Evolutionary conservation across 768 basidiomycete species (phyloP), one percentile per base, ranked within the genome.

Genomic region (Psilocybe azurescens): DNA sequence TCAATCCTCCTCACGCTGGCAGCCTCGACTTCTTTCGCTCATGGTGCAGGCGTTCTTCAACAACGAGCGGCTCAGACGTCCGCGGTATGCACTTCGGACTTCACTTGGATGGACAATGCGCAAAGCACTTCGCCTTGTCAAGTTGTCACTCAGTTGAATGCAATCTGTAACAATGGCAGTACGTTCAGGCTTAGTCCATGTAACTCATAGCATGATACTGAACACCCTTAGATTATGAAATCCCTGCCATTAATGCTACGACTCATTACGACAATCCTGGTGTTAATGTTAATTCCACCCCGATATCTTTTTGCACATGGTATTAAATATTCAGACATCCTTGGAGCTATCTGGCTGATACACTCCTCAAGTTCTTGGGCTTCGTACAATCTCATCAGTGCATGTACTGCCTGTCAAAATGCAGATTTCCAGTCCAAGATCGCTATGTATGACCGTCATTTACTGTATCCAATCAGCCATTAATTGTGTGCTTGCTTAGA

Each of bases 311-410:
- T 8, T 82, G 81, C 55, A 74, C 72, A 32, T 82, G 82, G 82
- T 82, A 62, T 55, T 73, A 5, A 1, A 18, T 39, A 10, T 29
- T 5, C 53, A 14, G 14, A 24, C 28, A 16, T 30, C 1, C 18
- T 39, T 32, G 3, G 3, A 7, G 13, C n/a, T 57, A 24, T 36
- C 33, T 5, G 16, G 50, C 51, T 55, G 1, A 41, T 52, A 14
- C 47, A 32, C 60, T 38, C 11, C 5, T 11, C 3, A 36, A 87
- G 86, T 51, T 86, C 86, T 1, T 86, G 84, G 85, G 77, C 80
- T 24, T 81, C 79, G 10, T 87, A 87, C 61, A 87, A 87, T 57
- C 72, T 86, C 13, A 69, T 85, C 61, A 79, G 79, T 66, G 85
- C 80, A 5, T 87, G 86, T 55, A 76, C 80, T 8, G 63, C 76